Percentiles rank a stretch among this genome's conserved stretches.
These are phyloP conservation scores for Oryza meridionalis DNA, from an alignment of 176 grass and related monocot genomes.

Conservation along the genomic window DNA sequence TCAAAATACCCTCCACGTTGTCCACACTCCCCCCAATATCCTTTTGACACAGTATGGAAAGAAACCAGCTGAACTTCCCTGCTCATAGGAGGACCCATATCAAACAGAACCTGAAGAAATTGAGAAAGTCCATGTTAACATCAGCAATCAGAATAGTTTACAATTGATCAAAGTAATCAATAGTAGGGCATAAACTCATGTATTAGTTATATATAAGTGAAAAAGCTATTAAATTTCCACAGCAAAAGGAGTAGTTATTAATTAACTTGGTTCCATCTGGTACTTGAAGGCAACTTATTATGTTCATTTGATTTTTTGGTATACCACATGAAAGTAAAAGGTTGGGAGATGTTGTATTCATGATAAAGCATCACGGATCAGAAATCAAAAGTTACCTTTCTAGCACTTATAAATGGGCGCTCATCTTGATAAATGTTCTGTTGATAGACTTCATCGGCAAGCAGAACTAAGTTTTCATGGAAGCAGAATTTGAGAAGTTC, in stretches of 20 bases:
- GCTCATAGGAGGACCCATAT: constrained; percentile 77
- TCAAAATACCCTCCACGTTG: constrained; percentile 99
- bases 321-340: constrained; percentile 37
- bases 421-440: constrained; percentile 98
- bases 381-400: constrained; percentile 63
- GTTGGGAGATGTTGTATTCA: constrained; percentile 11
- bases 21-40: constrained; percentile 99
- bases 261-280: constrained; percentile 21
- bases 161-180: constrained; percentile 11
- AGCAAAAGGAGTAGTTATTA: not conserved
- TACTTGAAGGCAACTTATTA: constrained; percentile 11
- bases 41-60: constrained; percentile 98
- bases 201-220: constrained; percentile 2
- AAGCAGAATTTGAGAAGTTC: constrained; percentile 87
- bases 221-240: not conserved
- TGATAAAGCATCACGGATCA: not conserved
- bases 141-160: not conserved
- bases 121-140: constrained; percentile 27
- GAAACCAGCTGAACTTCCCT: constrained; percentile 94
- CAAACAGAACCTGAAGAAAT: constrained; percentile 75
- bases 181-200: constrained; percentile 10
- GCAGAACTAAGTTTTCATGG: constrained; percentile 80
- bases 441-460: constrained; percentile 99
- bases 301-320: not conserved
- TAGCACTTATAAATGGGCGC: constrained; percentile 87